phyloP scores from a whole-genome alignment of 495 filamentous ascomycete genomes.

The Tuber calosporum region DNA sequence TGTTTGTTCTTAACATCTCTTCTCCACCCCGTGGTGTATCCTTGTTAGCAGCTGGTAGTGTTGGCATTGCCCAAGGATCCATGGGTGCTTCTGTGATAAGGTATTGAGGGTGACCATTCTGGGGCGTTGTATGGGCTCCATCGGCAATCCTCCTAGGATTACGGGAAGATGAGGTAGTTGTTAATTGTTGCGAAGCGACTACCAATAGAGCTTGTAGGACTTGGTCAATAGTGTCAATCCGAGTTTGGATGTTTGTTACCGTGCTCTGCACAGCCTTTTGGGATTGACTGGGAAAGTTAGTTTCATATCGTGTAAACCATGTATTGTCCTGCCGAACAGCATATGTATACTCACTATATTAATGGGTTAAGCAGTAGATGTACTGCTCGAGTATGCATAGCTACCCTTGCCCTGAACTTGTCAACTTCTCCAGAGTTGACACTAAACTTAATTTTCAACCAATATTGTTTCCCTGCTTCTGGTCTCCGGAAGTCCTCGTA shows the following conservation, averaged over 20 bases:
- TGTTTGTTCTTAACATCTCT: slow-evolving; percentile 10
- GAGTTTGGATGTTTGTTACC: slow-evolving; percentile 20
- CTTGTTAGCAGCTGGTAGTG: neutral
- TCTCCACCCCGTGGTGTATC: slow-evolving; percentile 3
- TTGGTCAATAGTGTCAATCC: slow-evolving; percentile 27
- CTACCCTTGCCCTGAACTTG: slow-evolving; percentile 21
- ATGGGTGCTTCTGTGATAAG: slow-evolving; percentile 5
- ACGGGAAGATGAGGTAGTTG: slow-evolving; percentile 7
- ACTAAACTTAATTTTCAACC: slow-evolving; percentile 19
- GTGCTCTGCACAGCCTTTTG: slow-evolving; percentile 10
- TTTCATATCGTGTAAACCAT: neutral
- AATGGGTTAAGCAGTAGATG: slow-evolving; percentile 19
- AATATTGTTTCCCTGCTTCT: slow-evolving; percentile 14
- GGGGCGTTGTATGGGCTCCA: neutral
- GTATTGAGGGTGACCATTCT: neutral
- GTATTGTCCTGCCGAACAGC: neutral
- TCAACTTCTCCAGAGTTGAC: slow-evolving; percentile 20
- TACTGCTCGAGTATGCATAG: slow-evolving; percentile 24
- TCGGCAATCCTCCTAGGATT: neutral
- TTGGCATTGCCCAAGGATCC: slow-evolving; percentile 4
- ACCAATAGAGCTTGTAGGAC: slow-evolving; percentile 23
- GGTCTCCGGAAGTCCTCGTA: slow-evolving; percentile 16
- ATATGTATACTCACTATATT: slow-evolving; percentile 15
- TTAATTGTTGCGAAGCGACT: slow-evolving; percentile 21
- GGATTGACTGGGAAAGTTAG: slow-evolving; percentile 16